phyloP scores from a whole-genome alignment of 106 monocot species.

The Posidonia australis region DNA sequence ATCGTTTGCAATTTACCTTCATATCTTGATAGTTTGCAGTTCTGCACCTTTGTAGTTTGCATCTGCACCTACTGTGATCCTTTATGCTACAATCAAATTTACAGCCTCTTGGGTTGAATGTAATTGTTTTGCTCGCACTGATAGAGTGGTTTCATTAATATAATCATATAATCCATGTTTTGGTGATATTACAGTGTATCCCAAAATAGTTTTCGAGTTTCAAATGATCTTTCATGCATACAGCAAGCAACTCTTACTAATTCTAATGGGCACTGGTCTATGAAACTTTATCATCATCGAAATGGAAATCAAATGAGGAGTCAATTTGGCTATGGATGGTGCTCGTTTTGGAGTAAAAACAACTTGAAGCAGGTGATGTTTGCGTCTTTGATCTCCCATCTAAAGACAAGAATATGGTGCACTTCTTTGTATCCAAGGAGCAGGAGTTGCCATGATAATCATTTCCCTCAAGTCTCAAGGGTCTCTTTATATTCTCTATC shows the following conservation, averaged over 20 bases:
- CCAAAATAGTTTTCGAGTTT: constrained; percentile 3
- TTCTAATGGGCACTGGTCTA: not conserved
- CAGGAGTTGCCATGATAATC: not conserved
- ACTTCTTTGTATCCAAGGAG: not conserved
- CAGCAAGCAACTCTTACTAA: constrained; percentile 1
- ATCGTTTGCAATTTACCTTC: too few relatives aligned
- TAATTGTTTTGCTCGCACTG: too few relatives aligned
- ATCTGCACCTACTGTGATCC: too few relatives aligned
- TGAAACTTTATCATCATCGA: not conserved
- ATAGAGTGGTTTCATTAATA: too few relatives aligned
- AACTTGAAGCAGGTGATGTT: not conserved
- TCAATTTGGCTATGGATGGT: too few relatives aligned
- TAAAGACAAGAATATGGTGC: not conserved
- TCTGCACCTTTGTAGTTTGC: too few relatives aligned
- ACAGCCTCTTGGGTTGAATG: too few relatives aligned
- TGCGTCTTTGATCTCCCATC: not conserved
- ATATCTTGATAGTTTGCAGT: too few relatives aligned
- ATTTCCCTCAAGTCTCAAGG: not conserved
- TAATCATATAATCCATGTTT: too few relatives aligned
- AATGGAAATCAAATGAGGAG: too few relatives aligned
- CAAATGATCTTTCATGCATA: not conserved
- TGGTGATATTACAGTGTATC: constrained; percentile 7
- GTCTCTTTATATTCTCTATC: not conserved
- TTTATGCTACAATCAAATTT: too few relatives aligned
- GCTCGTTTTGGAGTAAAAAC: too few relatives aligned